These are phyloP conservation scores for Lotmaria passim DNA, from an alignment of 208 protist genomes.

Conservation along the genomic window DNA sequence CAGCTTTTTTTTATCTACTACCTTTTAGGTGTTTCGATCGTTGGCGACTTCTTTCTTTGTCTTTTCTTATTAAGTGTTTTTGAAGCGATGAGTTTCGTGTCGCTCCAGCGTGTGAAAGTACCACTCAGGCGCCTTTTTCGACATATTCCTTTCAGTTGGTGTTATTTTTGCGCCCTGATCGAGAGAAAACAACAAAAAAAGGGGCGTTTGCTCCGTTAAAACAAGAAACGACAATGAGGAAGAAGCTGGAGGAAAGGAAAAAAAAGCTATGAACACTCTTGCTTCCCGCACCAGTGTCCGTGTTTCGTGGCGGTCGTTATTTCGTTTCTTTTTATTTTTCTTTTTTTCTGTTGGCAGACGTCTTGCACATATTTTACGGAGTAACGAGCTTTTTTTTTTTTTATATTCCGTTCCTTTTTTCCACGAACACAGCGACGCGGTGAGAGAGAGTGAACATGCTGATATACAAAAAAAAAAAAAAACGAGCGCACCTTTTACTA, in stretches of 20 bases:
- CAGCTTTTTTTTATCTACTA: background rate
- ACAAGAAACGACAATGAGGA: background rate
- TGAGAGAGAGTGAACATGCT: no score
- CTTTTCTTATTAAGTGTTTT: background rate
- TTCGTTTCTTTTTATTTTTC: background rate
- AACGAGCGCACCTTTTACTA: no score
- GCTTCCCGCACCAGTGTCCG: background rate
- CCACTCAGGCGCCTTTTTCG: background rate
- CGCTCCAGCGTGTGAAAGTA: no score
- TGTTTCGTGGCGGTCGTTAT: no score
- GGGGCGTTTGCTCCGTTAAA: background rate
- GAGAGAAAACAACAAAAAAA: constrained; percentile 20
- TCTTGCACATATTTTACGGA: no score
- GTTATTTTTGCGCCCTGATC: background rate
- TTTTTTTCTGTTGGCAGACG: no score
- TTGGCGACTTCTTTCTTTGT: constrained; percentile 6
- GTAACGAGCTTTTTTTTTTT: no score
- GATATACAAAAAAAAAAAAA: no score
- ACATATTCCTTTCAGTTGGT: background rate
- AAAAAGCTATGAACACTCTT: background rate
- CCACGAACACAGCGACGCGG: no score
- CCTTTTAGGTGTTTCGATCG: background rate
- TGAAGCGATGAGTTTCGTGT: no score
- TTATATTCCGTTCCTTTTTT: no score
- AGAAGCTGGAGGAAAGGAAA: background rate